Conservation (phyloP, 768 basidiomycete genomes). For the Tephrocybe rancida region DNA sequence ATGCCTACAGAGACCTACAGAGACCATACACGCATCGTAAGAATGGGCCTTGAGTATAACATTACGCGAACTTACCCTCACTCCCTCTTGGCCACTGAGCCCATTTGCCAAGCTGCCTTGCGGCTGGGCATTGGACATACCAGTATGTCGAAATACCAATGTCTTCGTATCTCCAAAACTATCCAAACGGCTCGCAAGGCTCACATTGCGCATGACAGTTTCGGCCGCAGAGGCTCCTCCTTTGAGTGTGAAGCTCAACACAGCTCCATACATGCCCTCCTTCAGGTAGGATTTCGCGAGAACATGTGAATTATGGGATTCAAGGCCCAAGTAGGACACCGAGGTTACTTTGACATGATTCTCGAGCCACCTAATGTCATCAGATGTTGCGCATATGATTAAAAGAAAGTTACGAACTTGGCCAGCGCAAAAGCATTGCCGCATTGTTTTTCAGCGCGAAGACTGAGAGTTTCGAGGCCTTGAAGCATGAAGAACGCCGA, state of each 20-base stretch:
- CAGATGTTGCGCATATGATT: not conserved
- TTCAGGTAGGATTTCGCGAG: not conserved
- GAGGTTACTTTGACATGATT: conserved; percentile 1
- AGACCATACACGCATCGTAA: too few relatives aligned
- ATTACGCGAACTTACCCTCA: not conserved
- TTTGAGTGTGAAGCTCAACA: not conserved
- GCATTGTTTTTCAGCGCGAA: conserved; percentile 50
- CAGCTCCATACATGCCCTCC: not conserved
- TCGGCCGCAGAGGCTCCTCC: not conserved
- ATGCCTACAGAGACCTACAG: not conserved
- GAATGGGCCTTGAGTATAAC: too few relatives aligned
- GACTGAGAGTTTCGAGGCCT: conserved; percentile 58
- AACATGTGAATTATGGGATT: not conserved
- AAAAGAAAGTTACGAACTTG: conserved; percentile 17
- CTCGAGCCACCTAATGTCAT: not conserved
- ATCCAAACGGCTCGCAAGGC: not conserved
- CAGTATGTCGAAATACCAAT: not conserved
- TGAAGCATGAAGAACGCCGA: conserved; percentile 55
- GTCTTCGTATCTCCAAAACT: conserved; percentile 1
- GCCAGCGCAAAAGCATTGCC: conserved; percentile 55
- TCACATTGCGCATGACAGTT: not conserved
- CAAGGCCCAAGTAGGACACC: not conserved
- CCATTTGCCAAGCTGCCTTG: not conserved
- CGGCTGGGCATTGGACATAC: not conserved
- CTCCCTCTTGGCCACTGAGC: not conserved